A percentile compares a stretch with the other conserved stretches of the same genome.
Evolutionary conservation across 768 basidiomycete genomes (phyloP).

Genomic region (Austroboletus eburneus): DNA sequence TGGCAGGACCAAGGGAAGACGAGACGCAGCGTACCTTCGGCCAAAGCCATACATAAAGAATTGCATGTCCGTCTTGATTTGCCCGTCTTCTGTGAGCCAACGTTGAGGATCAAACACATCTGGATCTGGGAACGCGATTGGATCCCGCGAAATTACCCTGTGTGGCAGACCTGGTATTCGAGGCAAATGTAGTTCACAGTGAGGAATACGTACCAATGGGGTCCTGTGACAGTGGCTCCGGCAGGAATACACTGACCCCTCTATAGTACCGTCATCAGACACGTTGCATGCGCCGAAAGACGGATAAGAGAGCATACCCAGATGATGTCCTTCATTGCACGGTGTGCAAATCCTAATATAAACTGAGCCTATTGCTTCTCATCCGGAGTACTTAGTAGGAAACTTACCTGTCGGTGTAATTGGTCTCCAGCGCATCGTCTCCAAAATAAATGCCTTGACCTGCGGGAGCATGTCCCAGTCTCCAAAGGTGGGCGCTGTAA

Average conservation of each 20-base stretch:
- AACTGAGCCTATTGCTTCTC: not conserved
- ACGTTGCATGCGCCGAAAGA: not conserved
- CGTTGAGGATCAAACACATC: slow-evolving; percentile 9
- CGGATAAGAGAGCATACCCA: slow-evolving; percentile 37
- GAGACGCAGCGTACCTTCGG: not conserved
- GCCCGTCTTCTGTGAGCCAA: not conserved
- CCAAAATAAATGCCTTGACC: slow-evolving; percentile 33
- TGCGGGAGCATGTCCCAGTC: slow-evolving; percentile 31
- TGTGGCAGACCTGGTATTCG: not conserved
- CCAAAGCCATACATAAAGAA: slow-evolving; percentile 29
- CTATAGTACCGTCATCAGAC: not conserved
- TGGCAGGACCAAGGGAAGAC: not conserved
- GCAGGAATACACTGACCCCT: slow-evolving; percentile 9
- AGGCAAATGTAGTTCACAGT: not conserved
- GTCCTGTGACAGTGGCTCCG: slow-evolving; percentile 11
- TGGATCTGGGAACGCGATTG: slow-evolving; percentile 10
- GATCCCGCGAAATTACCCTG: slow-evolving; percentile 15
- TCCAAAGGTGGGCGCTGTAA: slow-evolving; percentile 32
- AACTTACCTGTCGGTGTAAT: slow-evolving; percentile 26
- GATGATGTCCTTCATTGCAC: slow-evolving; percentile 56
- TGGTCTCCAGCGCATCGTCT: slow-evolving; percentile 35
- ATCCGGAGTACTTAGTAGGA: no score
- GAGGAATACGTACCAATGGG: slow-evolving; percentile 8
- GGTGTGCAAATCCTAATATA: slow-evolving; percentile 49
- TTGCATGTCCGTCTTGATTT: slow-evolving; percentile 43